Evolutionary conservation across 2,329 filamentous ascomycete species (phyloP).

Genomic region (Colletotrichum tanaceti): DNA sequence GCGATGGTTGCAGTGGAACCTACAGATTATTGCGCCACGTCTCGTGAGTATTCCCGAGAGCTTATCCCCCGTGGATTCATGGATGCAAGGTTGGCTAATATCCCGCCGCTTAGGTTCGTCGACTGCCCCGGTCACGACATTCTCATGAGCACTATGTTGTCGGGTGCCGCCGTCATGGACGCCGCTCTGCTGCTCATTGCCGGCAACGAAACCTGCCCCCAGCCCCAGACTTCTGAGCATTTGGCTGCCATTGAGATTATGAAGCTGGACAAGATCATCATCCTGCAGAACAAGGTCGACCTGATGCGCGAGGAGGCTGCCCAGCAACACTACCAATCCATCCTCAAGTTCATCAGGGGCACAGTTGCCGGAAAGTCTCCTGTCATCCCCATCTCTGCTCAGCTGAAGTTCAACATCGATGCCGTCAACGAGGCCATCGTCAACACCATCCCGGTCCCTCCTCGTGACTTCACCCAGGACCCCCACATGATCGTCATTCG

Average conservation of each 20-base stretch:
- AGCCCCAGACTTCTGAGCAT: slow-evolving; percentile 98
- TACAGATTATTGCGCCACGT: slow-evolving; percentile 93
- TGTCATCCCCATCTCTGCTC: slow-evolving; percentile 95
- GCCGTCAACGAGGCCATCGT: slow-evolving; percentile 97
- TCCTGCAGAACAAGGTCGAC: slow-evolving; percentile 99
- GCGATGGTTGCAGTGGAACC: slow-evolving; percentile 87
- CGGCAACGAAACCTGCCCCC: slow-evolving; percentile 97
- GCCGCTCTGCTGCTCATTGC: slow-evolving; percentile 95
- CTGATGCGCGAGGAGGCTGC: slow-evolving; percentile 97
- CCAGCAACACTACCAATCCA: slow-evolving; percentile 93
- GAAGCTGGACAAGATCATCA: slow-evolving; percentile 99
- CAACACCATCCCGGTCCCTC: slow-evolving; percentile 91
- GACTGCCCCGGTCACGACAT: slow-evolving; percentile 99
- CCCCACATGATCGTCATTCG: slow-evolving; percentile 99
- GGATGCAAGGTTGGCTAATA: slow-evolving; percentile 43
- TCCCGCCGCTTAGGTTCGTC: slow-evolving; percentile 75
- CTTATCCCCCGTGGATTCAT: slow-evolving; percentile 24
- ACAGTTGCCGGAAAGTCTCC: slow-evolving; percentile 95
- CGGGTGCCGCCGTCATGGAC: slow-evolving; percentile 99
- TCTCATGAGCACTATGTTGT: slow-evolving; percentile 99
- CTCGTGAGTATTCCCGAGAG: slow-evolving; percentile 71
- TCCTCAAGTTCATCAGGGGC: slow-evolving; percentile 97
- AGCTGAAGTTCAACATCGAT: slow-evolving; percentile 99
- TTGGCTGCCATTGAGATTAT: slow-evolving; percentile 99
- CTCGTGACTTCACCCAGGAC: slow-evolving; percentile 89